Evolutionary conservation across 305 asterid species (phyloP).

Genomic region (Rubia peregrina): DNA sequence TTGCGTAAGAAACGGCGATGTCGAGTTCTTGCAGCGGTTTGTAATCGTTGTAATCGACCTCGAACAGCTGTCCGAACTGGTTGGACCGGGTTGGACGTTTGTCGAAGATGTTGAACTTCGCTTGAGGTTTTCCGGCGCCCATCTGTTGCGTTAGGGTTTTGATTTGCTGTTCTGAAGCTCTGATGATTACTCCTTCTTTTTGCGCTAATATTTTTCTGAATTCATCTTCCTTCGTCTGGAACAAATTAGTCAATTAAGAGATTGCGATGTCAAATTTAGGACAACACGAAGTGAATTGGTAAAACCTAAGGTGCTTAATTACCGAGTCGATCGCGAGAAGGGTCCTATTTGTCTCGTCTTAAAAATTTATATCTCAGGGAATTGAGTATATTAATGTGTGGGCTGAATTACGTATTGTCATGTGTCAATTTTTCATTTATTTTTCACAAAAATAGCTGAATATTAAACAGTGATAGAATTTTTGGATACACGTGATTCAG

Average conservation of each 20-base stretch:
- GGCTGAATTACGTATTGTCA: too few relatives aligned
- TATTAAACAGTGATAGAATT: too few relatives aligned
- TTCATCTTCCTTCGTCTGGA: constrained; percentile 23
- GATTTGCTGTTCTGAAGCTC: constrained; percentile 56
- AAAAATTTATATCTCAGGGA: too few relatives aligned
- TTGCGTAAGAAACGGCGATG: constrained; percentile 39
- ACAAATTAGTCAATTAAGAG: not conserved
- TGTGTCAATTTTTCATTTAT: too few relatives aligned
- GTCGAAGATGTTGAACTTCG: constrained; percentile 32
- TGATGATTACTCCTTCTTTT: constrained; percentile 38
- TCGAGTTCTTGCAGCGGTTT: constrained; percentile 40
- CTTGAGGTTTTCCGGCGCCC: constrained; percentile 36
- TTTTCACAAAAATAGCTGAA: too few relatives aligned
- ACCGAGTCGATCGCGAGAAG: too few relatives aligned
- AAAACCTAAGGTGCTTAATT: too few relatives aligned
- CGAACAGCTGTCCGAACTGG: constrained; percentile 50
- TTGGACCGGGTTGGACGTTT: constrained; percentile 33
- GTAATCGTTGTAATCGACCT: constrained; percentile 30
- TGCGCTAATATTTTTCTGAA: constrained; percentile 35
- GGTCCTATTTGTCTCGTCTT: too few relatives aligned
- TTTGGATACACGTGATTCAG: too few relatives aligned
- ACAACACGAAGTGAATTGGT: not conserved
- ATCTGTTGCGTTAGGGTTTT: constrained; percentile 38
- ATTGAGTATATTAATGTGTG: too few relatives aligned
- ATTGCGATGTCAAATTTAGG: not conserved